Evolutionary conservation across 1,139 yeast genomes (phyloP), one percentile per base, ranked within the genome.

Genomic region (Pichia sp.): DNA sequence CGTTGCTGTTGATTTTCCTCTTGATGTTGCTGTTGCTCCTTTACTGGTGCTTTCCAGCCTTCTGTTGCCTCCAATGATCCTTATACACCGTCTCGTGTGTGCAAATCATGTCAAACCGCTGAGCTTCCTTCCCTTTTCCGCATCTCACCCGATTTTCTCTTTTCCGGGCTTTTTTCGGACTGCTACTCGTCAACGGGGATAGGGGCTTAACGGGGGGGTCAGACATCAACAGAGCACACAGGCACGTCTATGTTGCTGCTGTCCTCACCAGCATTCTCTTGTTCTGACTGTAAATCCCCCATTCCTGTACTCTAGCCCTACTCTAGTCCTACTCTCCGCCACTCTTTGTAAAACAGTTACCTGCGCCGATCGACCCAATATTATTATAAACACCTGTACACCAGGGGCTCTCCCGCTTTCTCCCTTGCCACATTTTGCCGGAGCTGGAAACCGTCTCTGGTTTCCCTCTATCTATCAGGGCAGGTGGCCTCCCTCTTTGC

Each of bases 381-480:
- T 19, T 19, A 2, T 19, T 19, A 19, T 19, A 19, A 19, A 19
- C 47, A 44, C 19, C 47, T 8, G 47, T 44, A 26, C 47, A 44
- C 48, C 48, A 11, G 5, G 40, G 15, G 13, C 40, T 13, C 38
- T 15, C 19, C 40, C 23, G 8, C 19, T 8, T 45, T 26, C 47
- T 45, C 34, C 13, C 29, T 47, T 49, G 42, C 47, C 47, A 42
- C 40, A 8, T 19, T 49, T 42, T 31, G 34, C 47, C 47, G 47
- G 42, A 43, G 47, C 36, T 30, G 31, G 16, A n/a, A 11, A 23
- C 23, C 15, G 30, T 40, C 23, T 30, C 19, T 38, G 16, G 8
- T 11, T 23, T 26, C 13, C 47, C 36, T 19, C 38, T 26, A 7
- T 29, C 29, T 19, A 23, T 34, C 30, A 31, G 15, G 15, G 40